phyloP scores from a whole-genome alignment of 2,329 filamentous ascomycete species.

The Aspergillus ibericus region DNA sequence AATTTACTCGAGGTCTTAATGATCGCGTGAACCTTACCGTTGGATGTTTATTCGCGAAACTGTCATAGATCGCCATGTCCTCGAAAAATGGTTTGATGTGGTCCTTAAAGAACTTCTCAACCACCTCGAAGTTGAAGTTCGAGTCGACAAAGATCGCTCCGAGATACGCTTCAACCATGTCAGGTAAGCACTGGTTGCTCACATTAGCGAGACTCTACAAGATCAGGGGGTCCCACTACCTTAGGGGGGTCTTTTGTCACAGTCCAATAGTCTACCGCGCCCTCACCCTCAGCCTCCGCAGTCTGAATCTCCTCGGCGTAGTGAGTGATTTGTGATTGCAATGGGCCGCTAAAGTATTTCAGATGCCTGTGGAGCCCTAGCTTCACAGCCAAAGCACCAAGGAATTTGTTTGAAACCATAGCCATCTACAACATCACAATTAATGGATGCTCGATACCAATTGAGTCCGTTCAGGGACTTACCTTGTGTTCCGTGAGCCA shows the following conservation, averaged over 20 bases:
- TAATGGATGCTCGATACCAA: slow-evolving; percentile 1
- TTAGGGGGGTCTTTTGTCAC: slow-evolving; percentile 45
- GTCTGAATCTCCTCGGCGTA: slow-evolving; percentile 46
- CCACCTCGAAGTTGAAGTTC: slow-evolving; percentile 70
- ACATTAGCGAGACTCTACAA: background rate
- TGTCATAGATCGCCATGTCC: slow-evolving; percentile 85
- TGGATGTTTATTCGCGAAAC: slow-evolving; percentile 82
- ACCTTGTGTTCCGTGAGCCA: slow-evolving; percentile 96
- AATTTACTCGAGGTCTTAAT: background rate
- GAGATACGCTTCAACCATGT: slow-evolving; percentile 84
- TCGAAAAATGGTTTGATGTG: slow-evolving; percentile 77
- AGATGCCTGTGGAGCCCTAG: slow-evolving; percentile 77
- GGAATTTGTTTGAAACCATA: slow-evolving; percentile 97
- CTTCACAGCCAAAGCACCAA: slow-evolving; percentile 76
- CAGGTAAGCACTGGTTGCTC: slow-evolving; percentile 62
- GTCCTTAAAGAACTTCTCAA: slow-evolving; percentile 73
- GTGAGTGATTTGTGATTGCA: slow-evolving; percentile 49
- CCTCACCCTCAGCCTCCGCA: slow-evolving; percentile 31
- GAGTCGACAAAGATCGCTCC: slow-evolving; percentile 92
- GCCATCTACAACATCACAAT: slow-evolving; percentile 62
- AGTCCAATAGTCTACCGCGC: slow-evolving; percentile 46
- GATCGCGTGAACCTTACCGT: slow-evolving; percentile 46
- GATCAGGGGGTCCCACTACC: slow-evolving; percentile 21
- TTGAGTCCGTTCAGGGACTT: slow-evolving; percentile 8
- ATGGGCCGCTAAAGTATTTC: slow-evolving; percentile 44